Evolutionary conservation across 768 basidiomycete genomes (phyloP), one percentile per base, ranked within the genome.

Genomic region (Nidularia pulvinata): DNA sequence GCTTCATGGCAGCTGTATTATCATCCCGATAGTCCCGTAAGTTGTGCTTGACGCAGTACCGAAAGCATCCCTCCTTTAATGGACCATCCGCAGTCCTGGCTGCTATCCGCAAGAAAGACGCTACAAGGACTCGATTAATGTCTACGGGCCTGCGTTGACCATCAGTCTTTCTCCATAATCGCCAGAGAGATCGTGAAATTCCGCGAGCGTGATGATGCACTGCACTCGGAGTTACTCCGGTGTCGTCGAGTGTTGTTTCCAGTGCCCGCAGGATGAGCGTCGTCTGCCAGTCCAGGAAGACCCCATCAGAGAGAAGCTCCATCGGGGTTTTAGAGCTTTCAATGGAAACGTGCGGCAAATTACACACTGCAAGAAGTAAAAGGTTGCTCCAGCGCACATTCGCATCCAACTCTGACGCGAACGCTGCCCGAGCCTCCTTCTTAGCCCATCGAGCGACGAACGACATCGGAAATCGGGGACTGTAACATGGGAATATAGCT

Each of bases 101-200:
- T 6, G 81, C 72, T 33, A 83, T 59, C 44, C 69, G 77, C 33
- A 85, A 64, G 59, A 85, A 82, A 1, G 78, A 64, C 5, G 71
- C 65, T 4, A 72, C 57, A 35, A 81, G 65, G 6, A 69, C 68
- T 19, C 72, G 73, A n/a, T 70, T 62, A 6, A 80, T 65, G 2
- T 60, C 53, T 10, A 55, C 35, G 16, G 64, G 61, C 25, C 53
- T 42, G 36, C 51, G 33, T 6, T 44, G 32, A 10, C 46, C 33
- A 9, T 59, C 52, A 47, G 53, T 39, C 30, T 61, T 51, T 57
- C 58, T 63, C 80, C 82, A 86, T 14, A 52, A 59, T 19, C 57
- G 60, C 76, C 77, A 80, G n/a, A 82, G 61, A 13, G 67, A 54
- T 10, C 68, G 66, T 6, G 68, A 51, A 19, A 71, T 60, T 42